Evolutionary conservation across 495 filamentous ascomycete species (phyloP), one percentile per base, ranked within the genome.

Genomic region (Sporormia fimetaria): DNA sequence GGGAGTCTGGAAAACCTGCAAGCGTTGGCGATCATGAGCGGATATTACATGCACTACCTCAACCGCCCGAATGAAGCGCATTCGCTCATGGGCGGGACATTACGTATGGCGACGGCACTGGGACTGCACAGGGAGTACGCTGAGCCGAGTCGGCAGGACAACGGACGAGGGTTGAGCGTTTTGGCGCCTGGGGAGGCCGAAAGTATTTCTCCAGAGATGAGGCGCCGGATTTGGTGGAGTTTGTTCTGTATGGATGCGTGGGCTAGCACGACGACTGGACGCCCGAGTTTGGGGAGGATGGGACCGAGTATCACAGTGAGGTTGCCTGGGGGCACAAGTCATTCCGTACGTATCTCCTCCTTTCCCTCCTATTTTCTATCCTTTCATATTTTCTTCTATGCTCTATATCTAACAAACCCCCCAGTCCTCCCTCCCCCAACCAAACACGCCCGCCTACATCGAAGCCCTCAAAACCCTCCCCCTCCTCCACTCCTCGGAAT

Each of bases 231-330:
- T 20, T 87, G 82, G 82, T 87, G 82, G 82, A 78, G 73, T 26
- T 60, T 86, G 37, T 81, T 81, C 62, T 83, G 78, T 61, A 67
- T 87, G 42, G 82, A 87, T 61, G 80, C 81, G 1, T 87, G 81
- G 79, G 81, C 75, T 4, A 73, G 71, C 6, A 81, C 78, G 36
- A 86, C 81, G 14, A 70, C 82, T 35, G 81, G 82, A n/a, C 68
- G 82, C 26, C 82, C 81, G 1, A 83, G 78, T 12, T 73, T 87
- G 59, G 81, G 81, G 5, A 72, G 81, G 17, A 79, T 75, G 66
- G 75, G 80, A 3, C 76, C 78, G 2, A 75, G 75, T 11, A 80
- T 86, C 56, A 83, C 80, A 29, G 78, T 84, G 42, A 67, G 73
- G 11, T 63, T 70, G 1, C 81, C 80, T n/a, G 76, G 48, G 12